Conservation (phyloP, 805 yeast genomes). For the Teunomyces stri region DNA sequence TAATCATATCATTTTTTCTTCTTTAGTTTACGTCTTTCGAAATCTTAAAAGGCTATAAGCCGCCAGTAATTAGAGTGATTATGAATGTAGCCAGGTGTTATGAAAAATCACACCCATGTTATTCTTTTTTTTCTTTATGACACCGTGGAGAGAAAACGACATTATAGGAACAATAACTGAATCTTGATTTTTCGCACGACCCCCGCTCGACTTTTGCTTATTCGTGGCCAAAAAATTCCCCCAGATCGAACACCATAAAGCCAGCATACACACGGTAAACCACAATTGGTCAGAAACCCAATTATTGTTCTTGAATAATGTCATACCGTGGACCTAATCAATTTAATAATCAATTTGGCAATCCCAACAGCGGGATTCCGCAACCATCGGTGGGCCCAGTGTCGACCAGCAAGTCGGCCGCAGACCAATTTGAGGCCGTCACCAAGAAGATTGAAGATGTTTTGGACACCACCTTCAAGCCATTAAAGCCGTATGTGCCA, state of each 20-base stretch:
- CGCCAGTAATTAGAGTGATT: too few relatives aligned
- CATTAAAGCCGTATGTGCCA: constrained; percentile 75
- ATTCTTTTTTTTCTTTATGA: too few relatives aligned
- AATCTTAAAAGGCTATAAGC: too few relatives aligned
- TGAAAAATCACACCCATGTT: too few relatives aligned
- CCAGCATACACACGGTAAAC: not conserved
- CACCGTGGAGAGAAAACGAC: too few relatives aligned
- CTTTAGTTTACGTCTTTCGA: too few relatives aligned
- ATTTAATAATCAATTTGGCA: constrained; percentile 37
- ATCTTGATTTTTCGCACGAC: not conserved
- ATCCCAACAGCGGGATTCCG: constrained; percentile 15
- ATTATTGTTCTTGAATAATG: constrained; percentile 19
- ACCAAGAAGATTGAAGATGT: constrained; percentile 54
- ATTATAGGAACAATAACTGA: not conserved
- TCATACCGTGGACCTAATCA: constrained; percentile 46
- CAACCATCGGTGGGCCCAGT: constrained; percentile 31
- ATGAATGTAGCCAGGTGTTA: too few relatives aligned
- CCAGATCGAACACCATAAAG: not conserved
- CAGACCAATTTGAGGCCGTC: constrained; percentile 47
- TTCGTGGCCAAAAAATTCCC: constrained; percentile 1
- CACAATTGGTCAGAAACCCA: not conserved
- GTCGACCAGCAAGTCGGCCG: constrained; percentile 22
- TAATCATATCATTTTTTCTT: not conserved
- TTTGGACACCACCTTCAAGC: constrained; percentile 48
- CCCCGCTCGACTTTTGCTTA: not conserved